A percentile compares a stretch with the other conserved stretches of the same genome.
Conservation (phyloP, 2,329 filamentous ascomycete species). For the Mycosphaerella sp. region DNA sequence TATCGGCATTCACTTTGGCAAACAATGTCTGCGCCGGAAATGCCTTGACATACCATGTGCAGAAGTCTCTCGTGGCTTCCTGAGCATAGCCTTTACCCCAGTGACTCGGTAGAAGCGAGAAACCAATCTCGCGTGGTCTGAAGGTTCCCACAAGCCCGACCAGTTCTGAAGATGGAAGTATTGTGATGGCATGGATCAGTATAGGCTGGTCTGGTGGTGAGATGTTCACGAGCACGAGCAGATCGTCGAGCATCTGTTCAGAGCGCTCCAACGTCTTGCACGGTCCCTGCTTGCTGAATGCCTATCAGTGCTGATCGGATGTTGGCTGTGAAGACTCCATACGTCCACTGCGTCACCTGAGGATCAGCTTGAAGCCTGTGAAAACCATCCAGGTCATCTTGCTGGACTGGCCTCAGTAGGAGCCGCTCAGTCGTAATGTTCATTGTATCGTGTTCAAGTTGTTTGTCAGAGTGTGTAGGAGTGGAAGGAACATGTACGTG, state of each 20-base stretch:
- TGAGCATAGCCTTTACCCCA: conserved; percentile 18
- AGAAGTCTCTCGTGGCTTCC: conserved; percentile 16
- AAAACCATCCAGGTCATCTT: conserved; percentile 15
- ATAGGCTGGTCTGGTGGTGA: conserved; percentile 9
- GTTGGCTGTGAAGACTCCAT: neutral
- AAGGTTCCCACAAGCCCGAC: conserved; percentile 20
- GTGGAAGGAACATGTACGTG: too few relatives aligned
- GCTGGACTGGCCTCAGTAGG: conserved; percentile 12
- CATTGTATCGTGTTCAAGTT: neutral
- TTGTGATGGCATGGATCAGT: conserved; percentile 17
- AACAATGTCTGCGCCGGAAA: conserved; percentile 13
- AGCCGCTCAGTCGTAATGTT: conserved; percentile 13
- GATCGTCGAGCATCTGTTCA: conserved; percentile 20
- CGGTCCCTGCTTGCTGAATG: conserved; percentile 17
- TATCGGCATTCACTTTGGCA: conserved; percentile 18
- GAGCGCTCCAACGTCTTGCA: conserved; percentile 10
- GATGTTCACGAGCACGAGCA: conserved; percentile 16
- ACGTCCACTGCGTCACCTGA: conserved; percentile 18
- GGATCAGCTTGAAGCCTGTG: conserved; percentile 17
- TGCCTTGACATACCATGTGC: conserved; percentile 12
- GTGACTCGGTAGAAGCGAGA: conserved; percentile 17
- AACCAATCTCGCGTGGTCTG: conserved; percentile 19
- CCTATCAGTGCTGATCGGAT: neutral
- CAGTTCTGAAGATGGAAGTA: conserved; percentile 6
- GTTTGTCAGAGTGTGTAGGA: too few relatives aligned